Base-by-base conservation (phyloP, 202 grass and related monocot species). In the Zoysia matrella region DNA sequence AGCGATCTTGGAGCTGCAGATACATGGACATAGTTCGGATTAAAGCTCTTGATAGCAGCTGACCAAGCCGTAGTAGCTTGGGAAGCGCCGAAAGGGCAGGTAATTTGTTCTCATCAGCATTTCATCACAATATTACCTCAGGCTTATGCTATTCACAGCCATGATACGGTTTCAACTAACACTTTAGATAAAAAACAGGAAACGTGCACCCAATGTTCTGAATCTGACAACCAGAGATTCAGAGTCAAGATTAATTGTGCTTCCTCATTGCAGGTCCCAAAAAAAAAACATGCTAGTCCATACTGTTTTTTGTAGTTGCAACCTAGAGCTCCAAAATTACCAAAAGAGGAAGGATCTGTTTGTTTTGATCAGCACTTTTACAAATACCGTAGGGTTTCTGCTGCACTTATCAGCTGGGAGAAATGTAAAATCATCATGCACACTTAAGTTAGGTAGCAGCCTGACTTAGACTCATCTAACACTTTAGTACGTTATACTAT, bases 1-100 rank as follows among this genome's bases (percentile, higher is more conserved):
- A 88, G 43, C 45, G 57, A 70, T 83, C 86, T 83, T 41, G 89
- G 89, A 70, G 82, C 89, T 88, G 89, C 82, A 88, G 40, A 52
- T 14, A 80, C 16, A 80, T 44, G 58, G 6, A 58, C 44, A 70
- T 22, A 61, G 69, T 56, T 84, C 9, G 84, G 66, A 77, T 52
- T 54, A 83, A 57, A 58, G 5, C 72, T 79, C 3, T 57, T 13
- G n/a, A 2, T 74, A 65, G 9, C 60, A 30, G 22, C 9, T 4
- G 39, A 5, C 36, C 10, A 73, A 22, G 2, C 0, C 18, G 2
- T 39, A 62, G 22, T 39, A 39, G 7, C 22, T 62, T 0, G 7
- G 2, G 4, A 74, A 41, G 41, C 54, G 43, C 14, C 57, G 76
- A 57, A 54, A 72, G 6, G 8, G 73, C 11, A 65, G 60, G 73